Conservation (phyloP, 1,284 basidiomycete species). For the Exobasidium rhododendri region DNA sequence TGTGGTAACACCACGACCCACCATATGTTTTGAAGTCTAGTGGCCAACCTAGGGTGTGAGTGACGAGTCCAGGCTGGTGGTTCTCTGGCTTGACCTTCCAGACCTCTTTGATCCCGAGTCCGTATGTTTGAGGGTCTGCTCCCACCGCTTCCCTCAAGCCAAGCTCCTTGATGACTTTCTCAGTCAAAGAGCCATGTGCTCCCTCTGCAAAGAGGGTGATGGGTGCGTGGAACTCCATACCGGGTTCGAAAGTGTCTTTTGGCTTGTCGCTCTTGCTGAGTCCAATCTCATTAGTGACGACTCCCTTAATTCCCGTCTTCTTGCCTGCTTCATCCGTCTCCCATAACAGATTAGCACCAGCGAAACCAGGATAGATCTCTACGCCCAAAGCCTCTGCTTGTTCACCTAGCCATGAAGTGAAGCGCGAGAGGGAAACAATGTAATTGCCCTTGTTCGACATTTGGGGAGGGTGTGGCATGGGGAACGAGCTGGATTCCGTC, state of each 20-base stretch:
- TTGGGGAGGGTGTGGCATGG: constrained; percentile 93
- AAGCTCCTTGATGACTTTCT: constrained; percentile 75
- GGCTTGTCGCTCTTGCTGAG: constrained; percentile 73
- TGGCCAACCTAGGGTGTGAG: constrained; percentile 94
- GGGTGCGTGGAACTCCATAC: constrained; percentile 93
- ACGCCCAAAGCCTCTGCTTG: constrained; percentile 89
- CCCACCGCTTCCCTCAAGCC: constrained; percentile 67
- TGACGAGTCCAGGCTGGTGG: constrained; percentile 77
- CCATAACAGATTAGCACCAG: constrained; percentile 78
- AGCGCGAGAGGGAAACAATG: constrained; percentile 81
- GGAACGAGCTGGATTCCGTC: constrained; percentile 69
- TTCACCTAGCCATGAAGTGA: constrained; percentile 83
- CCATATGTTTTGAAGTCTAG: constrained; percentile 82
- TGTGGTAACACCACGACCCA: constrained; percentile 92
- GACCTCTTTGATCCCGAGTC: constrained; percentile 94
- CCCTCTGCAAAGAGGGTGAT: constrained; percentile 95
- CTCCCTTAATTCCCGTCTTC: constrained; percentile 66
- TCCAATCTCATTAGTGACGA: constrained; percentile 92
- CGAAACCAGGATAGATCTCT: constrained; percentile 96
- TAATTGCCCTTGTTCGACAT: constrained; percentile 96
- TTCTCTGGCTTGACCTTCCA: constrained; percentile 81
- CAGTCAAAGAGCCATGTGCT: constrained; percentile 86
- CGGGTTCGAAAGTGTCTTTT: constrained; percentile 89
- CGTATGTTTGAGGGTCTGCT: constrained; percentile 89
- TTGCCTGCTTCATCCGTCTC: constrained; percentile 65